A percentile compares a stretch with the other conserved stretches of the same genome.
Evolutionary conservation across 1,139 yeast species (phyloP).

Genomic region (Zygosaccharomyces pseudobailii): DNA sequence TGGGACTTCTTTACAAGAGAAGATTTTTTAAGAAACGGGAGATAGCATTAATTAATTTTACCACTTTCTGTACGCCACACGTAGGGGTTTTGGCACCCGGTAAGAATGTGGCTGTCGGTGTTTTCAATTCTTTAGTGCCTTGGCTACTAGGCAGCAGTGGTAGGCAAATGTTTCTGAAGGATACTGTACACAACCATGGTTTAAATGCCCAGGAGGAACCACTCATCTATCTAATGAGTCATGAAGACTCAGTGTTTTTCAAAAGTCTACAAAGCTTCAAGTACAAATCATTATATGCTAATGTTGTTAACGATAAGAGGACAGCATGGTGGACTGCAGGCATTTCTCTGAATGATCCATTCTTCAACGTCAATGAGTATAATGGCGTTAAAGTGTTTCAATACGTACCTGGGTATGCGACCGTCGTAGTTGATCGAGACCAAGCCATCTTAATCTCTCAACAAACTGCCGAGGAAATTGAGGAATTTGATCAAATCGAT

Average conservation of each 20-base stretch:
- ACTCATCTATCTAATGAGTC: constrained; percentile 60
- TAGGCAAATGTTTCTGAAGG: constrained; percentile 63
- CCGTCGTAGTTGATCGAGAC: constrained; percentile 32
- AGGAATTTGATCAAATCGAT: neutral
- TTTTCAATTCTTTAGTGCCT: constrained; percentile 61
- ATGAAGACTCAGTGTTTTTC: constrained; percentile 54
- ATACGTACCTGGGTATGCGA: constrained; percentile 27
- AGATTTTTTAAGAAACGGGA: constrained; percentile 42
- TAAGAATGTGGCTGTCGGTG: constrained; percentile 38
- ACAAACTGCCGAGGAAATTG: constrained; percentile 1
- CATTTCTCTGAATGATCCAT: constrained; percentile 63
- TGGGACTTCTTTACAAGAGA: constrained; percentile 59
- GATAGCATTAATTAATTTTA: constrained; percentile 53
- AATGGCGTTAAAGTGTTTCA: constrained; percentile 26
- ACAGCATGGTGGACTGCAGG: constrained; percentile 82
- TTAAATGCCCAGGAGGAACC: constrained; percentile 36
- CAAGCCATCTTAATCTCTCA: constrained; percentile 23
- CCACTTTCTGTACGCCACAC: constrained; percentile 79
- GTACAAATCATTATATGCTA: constrained; percentile 58
- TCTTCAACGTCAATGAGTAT: constrained; percentile 28
- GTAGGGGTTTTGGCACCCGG: constrained; percentile 73
- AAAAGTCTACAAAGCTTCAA: constrained; percentile 51
- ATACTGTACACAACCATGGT: constrained; percentile 27
- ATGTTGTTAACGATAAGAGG: constrained; percentile 71
- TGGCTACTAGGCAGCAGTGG: constrained; percentile 65